phyloP scores from a whole-genome alignment of 768 basidiomycete genomes.

The Boletus reticuloceps region DNA sequence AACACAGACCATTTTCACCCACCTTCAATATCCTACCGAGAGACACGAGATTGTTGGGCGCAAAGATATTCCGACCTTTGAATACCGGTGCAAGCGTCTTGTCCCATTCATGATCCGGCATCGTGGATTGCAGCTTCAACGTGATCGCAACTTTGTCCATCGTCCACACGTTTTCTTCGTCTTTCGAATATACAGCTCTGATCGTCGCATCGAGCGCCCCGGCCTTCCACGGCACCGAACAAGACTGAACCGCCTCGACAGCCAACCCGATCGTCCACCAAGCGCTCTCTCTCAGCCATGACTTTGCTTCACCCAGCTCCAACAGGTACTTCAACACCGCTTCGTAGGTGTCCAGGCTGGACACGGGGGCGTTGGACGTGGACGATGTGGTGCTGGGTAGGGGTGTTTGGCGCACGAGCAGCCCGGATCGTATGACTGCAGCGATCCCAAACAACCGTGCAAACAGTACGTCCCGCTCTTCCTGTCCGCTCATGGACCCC shows the following conservation, averaged over 20 bases:
- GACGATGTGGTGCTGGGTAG: constrained; percentile 49
- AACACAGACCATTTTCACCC: background rate
- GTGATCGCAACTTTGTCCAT: constrained; percentile 86
- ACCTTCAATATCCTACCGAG: constrained; percentile 85
- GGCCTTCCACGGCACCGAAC: constrained; percentile 67
- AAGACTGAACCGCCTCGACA: constrained; percentile 55
- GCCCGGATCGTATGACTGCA: constrained; percentile 79
- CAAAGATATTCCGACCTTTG: constrained; percentile 69
- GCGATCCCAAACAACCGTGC: constrained; percentile 90
- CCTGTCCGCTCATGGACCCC: constrained; percentile 82
- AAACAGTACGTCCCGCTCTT: constrained; percentile 90
- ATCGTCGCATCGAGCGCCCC: constrained; percentile 55
- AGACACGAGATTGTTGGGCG: constrained; percentile 64
- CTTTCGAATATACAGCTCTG: constrained; percentile 43
- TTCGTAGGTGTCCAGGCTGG: constrained; percentile 58
- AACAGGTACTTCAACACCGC: constrained; percentile 60
- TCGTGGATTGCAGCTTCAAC: constrained; percentile 61
- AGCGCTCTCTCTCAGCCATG: constrained; percentile 87
- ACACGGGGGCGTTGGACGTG: constrained; percentile 41
- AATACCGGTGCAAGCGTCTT: constrained; percentile 66
- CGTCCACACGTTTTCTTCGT: constrained; percentile 54
- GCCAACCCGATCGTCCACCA: constrained; percentile 80
- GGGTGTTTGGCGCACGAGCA: constrained; percentile 63
- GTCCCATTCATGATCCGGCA: constrained; percentile 68
- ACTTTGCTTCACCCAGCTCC: constrained; percentile 75